These are phyloP conservation scores for Fusarium domesticum DNA, from an alignment of 2,329 filamentous ascomycete genomes.

Conservation along the genomic window DNA sequence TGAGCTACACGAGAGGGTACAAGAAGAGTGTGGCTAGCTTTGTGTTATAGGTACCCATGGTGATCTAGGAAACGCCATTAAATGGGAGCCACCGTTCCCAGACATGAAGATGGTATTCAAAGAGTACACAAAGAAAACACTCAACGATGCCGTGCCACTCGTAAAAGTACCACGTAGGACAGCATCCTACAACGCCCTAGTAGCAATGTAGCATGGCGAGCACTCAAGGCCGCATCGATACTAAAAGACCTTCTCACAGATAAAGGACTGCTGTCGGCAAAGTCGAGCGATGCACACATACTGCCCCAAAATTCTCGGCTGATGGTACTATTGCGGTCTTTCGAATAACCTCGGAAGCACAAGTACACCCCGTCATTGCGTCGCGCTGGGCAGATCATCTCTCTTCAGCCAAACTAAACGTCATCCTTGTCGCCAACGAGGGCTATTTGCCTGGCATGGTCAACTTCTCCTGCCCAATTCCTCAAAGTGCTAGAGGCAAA, in stretches of 20 bases:
- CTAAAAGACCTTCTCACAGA: slow-evolving; percentile 53
- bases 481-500: slow-evolving; percentile 51
- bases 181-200: slow-evolving; percentile 56
- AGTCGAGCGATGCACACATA: slow-evolving; percentile 58
- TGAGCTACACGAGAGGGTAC: slow-evolving; percentile 50
- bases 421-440: slow-evolving; percentile 65
- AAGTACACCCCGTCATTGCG: slow-evolving; percentile 66
- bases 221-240: slow-evolving; percentile 47
- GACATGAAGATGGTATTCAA: slow-evolving; percentile 62
- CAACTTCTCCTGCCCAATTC: slow-evolving; percentile 65
- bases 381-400: slow-evolving; percentile 64
- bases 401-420: slow-evolving; percentile 56
- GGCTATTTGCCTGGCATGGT: slow-evolving; percentile 62
- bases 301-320: slow-evolving; percentile 60
- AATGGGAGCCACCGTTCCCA: slow-evolving; percentile 65
- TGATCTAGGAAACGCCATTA: slow-evolving; percentile 61
- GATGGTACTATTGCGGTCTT: slow-evolving; percentile 63
- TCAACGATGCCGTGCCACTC: slow-evolving; percentile 61
- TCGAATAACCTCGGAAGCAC: slow-evolving; percentile 56
- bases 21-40: slow-evolving; percentile 54
- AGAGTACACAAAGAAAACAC: slow-evolving; percentile 55
- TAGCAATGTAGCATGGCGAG: slow-evolving; percentile 62
- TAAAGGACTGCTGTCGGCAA: slow-evolving; percentile 48
- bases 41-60: slow-evolving; percentile 64
- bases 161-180: slow-evolving; percentile 65